Percentiles rank a stretch among this genome's conserved stretches.
These are phyloP conservation scores for Obelidium mucronatum DNA, from an alignment of 192 early-diverging fungal genomes.

Conservation along the genomic window DNA sequence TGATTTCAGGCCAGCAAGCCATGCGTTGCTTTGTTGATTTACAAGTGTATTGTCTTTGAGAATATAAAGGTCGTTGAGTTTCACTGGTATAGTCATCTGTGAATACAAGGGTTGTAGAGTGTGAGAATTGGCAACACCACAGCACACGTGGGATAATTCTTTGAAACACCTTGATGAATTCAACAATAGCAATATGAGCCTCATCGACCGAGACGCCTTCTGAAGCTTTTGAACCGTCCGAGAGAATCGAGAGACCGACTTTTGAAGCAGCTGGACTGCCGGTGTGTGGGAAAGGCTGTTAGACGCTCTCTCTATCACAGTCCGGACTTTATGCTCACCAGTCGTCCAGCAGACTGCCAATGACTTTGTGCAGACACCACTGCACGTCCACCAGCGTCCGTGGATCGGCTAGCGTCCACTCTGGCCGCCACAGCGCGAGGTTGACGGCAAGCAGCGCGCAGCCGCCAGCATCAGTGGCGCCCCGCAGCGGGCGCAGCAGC, in stretches of 20 bases:
- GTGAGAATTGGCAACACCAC: too few relatives aligned
- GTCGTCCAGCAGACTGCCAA: background rate
- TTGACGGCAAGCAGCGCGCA: background rate
- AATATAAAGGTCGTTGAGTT: background rate
- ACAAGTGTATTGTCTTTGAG: background rate
- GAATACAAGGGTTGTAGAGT: background rate
- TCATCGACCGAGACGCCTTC: background rate
- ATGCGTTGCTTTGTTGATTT: background rate
- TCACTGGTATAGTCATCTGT: background rate
- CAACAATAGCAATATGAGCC: conserved; percentile 4
- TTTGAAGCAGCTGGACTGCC: background rate
- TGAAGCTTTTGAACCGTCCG: background rate
- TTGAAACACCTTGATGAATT: conserved; percentile 13
- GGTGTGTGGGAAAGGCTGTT: too few relatives aligned
- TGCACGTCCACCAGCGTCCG: background rate
- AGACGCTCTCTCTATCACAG: too few relatives aligned
- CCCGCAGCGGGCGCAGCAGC: too few relatives aligned
- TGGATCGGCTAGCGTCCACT: background rate
- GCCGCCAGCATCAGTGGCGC: background rate
- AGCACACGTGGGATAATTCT: too few relatives aligned
- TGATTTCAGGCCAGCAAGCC: background rate
- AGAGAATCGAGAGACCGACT: background rate
- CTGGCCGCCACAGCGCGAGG: background rate
- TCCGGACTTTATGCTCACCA: background rate
- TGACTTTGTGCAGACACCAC: background rate